These are phyloP conservation scores for Penicillium sp. DNA, from an alignment of 2,329 filamentous ascomycete species.

Conservation along the genomic window DNA sequence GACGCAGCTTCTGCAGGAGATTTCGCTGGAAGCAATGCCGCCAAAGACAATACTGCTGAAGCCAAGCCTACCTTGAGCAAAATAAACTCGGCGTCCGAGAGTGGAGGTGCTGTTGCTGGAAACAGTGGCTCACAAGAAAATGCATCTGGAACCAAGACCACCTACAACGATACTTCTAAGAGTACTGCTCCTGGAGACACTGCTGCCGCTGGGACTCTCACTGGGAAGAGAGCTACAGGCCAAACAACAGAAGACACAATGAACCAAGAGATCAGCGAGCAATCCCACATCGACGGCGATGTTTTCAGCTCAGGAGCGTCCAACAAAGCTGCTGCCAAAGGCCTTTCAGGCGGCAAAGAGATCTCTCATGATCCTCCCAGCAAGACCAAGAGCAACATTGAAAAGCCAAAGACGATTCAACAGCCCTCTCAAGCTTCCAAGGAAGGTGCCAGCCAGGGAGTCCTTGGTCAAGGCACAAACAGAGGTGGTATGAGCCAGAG, in stretches of 20 bases:
- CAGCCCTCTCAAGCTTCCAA: not conserved
- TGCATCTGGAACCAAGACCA: not conserved
- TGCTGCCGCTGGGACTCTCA: not conserved
- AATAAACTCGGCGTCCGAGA: not conserved
- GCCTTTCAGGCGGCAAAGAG: not conserved
- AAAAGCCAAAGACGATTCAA: not conserved
- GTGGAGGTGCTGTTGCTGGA: not conserved
- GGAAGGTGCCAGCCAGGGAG: not conserved
- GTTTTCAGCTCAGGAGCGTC: not conserved
- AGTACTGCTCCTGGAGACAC: not conserved
- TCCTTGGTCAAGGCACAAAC: not conserved
- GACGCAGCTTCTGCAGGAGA: not conserved
- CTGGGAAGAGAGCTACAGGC: not conserved
- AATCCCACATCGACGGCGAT: not conserved
- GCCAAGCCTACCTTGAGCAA: not conserved
- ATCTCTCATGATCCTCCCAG: not conserved
- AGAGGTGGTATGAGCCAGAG: slow-evolving; percentile 2
- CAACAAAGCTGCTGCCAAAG: not conserved
- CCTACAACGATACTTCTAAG: not conserved
- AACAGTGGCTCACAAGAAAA: not conserved
- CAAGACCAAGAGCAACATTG: not conserved
- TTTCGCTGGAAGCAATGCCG: not conserved
- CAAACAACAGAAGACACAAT: not conserved
- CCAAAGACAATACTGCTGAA: not conserved
- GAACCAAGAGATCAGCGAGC: not conserved